Conservation (phyloP, 495 filamentous ascomycete species). For the Polyplosphaeria fusca region DNA sequence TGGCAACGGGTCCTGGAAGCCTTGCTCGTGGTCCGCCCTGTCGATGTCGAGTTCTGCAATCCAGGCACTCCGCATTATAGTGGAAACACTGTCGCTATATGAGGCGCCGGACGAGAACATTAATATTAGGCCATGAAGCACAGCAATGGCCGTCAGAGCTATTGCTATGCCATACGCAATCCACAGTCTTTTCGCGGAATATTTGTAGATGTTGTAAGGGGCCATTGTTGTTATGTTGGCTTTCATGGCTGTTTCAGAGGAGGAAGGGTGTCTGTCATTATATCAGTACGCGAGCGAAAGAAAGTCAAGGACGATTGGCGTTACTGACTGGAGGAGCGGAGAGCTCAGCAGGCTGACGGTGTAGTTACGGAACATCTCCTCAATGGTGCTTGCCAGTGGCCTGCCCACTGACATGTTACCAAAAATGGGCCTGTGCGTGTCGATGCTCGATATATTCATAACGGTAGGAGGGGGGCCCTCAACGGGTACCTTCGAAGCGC, state of each 20-base stretch:
- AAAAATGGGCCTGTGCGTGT: too few species aligned
- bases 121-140: not conserved
- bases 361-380: constrained; percentile 2
- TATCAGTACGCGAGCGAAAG: not conserved
- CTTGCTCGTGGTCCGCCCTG: too few species aligned
- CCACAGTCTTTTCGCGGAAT: not conserved
- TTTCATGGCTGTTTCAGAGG: not conserved
- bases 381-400: not conserved
- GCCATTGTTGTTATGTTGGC: not conserved
- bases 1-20: too few species aligned
- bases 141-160: not conserved
- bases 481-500: too few species aligned
- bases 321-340: not conserved
- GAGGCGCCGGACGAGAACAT: not conserved
- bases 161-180: not conserved
- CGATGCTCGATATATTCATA: too few species aligned
- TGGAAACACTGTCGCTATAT: not conserved
- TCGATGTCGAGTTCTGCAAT: not conserved
- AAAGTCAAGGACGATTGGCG: not conserved
- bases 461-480: too few species aligned
- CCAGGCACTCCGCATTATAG: not conserved
- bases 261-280: not conserved
- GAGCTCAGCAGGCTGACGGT: constrained; percentile 3
- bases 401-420: not conserved
- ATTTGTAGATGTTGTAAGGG: not conserved